Evolutionary conservation across 371 early-diverging fungal species (phyloP).

Genomic region (Apophysomyces sp.): DNA sequence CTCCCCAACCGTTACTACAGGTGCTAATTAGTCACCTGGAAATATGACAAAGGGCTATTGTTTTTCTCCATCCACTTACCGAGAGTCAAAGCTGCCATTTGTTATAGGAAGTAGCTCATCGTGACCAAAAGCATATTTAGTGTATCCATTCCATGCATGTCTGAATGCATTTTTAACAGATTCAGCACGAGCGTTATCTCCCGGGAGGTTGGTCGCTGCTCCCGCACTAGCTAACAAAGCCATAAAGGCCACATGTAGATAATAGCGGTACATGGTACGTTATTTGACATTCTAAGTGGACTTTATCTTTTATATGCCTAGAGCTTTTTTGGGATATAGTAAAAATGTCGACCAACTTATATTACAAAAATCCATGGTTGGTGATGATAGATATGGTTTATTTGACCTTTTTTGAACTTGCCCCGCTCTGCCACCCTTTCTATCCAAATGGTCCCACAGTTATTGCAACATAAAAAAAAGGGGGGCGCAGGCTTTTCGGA

Average conservation of each 20-base stretch:
- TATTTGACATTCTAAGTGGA: background rate
- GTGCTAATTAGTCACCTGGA: background rate
- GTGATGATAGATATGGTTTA: background rate
- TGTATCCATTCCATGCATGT: constrained; percentile 83
- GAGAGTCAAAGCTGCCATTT: constrained; percentile 50
- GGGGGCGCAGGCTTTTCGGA: background rate
- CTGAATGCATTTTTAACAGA: constrained; percentile 55
- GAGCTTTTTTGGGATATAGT: background rate
- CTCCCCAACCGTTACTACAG: constrained; percentile 51
- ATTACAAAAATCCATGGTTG: background rate
- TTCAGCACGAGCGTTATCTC: constrained; percentile 3
- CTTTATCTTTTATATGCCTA: background rate
- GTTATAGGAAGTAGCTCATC: constrained; percentile 57
- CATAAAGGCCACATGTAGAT: background rate
- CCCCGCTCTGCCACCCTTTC: background rate
- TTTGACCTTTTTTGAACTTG: background rate
- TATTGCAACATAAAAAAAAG: background rate
- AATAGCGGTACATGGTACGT: background rate
- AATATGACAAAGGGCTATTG: constrained; percentile 18
- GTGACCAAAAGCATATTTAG: constrained; percentile 53
- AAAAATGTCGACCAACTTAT: background rate
- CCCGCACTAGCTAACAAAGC: background rate
- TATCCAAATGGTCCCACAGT: background rate
- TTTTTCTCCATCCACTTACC: constrained; percentile 75
- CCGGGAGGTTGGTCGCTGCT: background rate